These are phyloP conservation scores for Comarum palustre DNA, from an alignment of 306 rosid species.

Conservation along the genomic window DNA sequence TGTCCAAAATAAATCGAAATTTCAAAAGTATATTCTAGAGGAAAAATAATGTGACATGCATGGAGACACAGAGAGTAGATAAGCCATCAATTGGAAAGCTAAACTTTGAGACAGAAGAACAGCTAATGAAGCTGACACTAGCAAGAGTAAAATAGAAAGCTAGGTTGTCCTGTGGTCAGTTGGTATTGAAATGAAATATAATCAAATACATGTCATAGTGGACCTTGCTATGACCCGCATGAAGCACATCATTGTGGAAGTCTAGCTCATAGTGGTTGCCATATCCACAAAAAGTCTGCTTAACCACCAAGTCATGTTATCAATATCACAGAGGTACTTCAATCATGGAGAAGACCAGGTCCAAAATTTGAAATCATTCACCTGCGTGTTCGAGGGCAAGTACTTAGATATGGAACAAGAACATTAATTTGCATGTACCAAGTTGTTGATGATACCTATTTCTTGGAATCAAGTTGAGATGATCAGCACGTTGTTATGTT, in stretches of 20 bases:
- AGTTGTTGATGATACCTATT: not conserved
- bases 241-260: not conserved
- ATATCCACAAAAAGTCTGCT: not conserved
- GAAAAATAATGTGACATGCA: not conserved
- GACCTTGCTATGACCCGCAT: not conserved
- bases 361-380: not conserved
- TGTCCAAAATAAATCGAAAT: not conserved
- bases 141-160: not conserved
- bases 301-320: not conserved
- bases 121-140: slow-evolving; percentile 7
- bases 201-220: not conserved
- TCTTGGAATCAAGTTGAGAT: not conserved
- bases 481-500: not conserved
- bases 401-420: not conserved
- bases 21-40: not conserved
- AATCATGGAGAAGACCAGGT: not conserved
- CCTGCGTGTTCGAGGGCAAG: not conserved
- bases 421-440: not conserved
- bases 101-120: slow-evolving; percentile 7
- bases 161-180: slow-evolving; percentile 1
- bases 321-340: not conserved
- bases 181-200: slow-evolving; percentile 9
- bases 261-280: not conserved
- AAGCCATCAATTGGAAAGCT: not conserved
- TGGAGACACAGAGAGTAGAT: slow-evolving; percentile 10